These are phyloP conservation scores for Dioscorea zingiberensis DNA, from an alignment of 106 monocot species.

Conservation along the genomic window DNA sequence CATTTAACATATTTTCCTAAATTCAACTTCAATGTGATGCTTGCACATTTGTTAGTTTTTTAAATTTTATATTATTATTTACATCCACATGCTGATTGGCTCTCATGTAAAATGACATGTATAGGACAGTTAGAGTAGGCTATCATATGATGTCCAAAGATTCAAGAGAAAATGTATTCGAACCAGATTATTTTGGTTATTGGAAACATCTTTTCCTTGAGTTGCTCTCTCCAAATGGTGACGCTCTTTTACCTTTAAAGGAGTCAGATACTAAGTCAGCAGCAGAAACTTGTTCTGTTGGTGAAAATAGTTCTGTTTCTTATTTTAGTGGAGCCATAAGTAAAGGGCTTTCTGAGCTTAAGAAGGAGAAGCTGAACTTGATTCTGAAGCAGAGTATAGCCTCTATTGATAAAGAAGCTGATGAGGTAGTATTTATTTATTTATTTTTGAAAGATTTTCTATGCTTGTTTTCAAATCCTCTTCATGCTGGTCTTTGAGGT, in stretches of 20 bases:
- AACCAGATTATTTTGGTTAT: constrained; percentile 31
- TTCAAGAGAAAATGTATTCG: constrained; percentile 10
- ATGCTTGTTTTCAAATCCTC: too few relatives aligned
- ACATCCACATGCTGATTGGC: too few relatives aligned
- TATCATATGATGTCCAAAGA: constrained; percentile 4
- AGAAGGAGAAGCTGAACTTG: constrained; percentile 26
- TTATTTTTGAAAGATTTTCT: too few relatives aligned
- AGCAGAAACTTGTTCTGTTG: neutral
- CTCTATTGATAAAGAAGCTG: constrained; percentile 21
- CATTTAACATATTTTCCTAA: too few relatives aligned
- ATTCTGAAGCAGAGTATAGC: constrained; percentile 18
- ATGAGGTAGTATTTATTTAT: too few relatives aligned
- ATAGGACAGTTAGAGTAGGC: too few relatives aligned
- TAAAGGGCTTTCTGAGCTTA: constrained; percentile 16
- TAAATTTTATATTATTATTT: too few relatives aligned
- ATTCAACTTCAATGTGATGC: too few relatives aligned
- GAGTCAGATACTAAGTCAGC: constrained; percentile 5
- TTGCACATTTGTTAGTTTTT: too few relatives aligned
- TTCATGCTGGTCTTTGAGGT: too few relatives aligned
- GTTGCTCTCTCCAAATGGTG: constrained; percentile 8
- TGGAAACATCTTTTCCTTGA: constrained; percentile 29
- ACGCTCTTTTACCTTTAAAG: neutral
- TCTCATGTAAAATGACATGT: too few relatives aligned
- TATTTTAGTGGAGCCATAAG: constrained; percentile 10
- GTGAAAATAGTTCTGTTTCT: neutral